Evolutionary conservation across 305 asterid genomes (phyloP), one percentile per base, ranked within the genome.

Genomic region (Ajuga reptans): DNA sequence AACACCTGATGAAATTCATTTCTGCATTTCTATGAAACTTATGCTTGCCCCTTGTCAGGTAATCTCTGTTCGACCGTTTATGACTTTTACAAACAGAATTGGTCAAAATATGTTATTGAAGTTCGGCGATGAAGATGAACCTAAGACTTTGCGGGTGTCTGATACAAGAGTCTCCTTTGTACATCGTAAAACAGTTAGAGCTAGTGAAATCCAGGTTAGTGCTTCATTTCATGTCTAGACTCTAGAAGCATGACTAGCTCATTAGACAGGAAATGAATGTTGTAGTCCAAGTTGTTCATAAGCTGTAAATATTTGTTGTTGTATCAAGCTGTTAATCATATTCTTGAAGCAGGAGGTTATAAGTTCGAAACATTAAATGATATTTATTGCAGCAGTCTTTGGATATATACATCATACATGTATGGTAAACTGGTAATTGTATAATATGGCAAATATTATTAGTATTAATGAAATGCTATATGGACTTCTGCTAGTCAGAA

Each of bases 51-150:
- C 58, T 78, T 21, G 50, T 41, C 88, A 93, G 99, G 97, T 93
- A 45, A 90, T 93, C 49, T 79, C 86, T 58, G 77, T 93, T 66
- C 86, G 97, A 12, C 97, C 99, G 45, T 93, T 76, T 66, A 86
- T 90, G 82, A 93, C 97, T 36, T 90, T 93, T 74, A 93, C 99
- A 49, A 93, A 93, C 79, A 85, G 99, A 86, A 78, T 89, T 77
- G 99, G 99, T 53, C 85, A 90, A 79, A 80, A 78, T 72, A 72
- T 93, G 69, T 77, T 77, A 27, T 55, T 93, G 79, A 93, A 86
- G 84, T 84, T 93, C 77, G 81, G 91, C 82, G 76, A 79, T 75
- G 95, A 86, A 71, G 97, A 93, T 75, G 94, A 87, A 68, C 91
- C 92, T 69, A 93, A 87, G 87, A 80, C 82, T 72, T 83, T 93